phyloP scores from a whole-genome alignment of 202 grass and related monocot genomes.

The Dendrocalamus latiflorus region DNA sequence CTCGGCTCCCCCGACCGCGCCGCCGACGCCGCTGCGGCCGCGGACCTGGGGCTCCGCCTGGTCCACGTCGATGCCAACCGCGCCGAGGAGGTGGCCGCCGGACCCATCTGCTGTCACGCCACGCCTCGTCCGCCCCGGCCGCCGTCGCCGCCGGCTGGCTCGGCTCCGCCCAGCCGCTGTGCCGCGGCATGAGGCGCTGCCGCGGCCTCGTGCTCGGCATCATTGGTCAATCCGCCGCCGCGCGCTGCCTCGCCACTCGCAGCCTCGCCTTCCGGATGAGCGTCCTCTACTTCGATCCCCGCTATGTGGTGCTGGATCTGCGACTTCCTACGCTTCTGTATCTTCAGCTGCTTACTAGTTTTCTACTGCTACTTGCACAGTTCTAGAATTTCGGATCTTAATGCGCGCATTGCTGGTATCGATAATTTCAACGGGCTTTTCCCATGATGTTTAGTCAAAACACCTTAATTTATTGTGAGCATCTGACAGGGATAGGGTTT shows the following conservation, averaged over 20 bases:
- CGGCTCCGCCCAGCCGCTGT: constrained; percentile 76
- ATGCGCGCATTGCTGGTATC: not conserved
- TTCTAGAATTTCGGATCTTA: not conserved
- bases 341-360: not conserved
- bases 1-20: constrained; percentile 79
- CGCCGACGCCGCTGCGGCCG: constrained; percentile 61
- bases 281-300: constrained; percentile 88
- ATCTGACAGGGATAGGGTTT: not conserved
- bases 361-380: not conserved
- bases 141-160: constrained; percentile 61
- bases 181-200: constrained; percentile 88
- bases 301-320: constrained; percentile 59
- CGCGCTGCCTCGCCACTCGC: constrained; percentile 71
- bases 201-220: constrained; percentile 80
- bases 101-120: no score
- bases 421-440: not conserved
- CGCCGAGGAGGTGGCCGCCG: constrained; percentile 73
- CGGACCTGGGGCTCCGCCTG: constrained; percentile 81
- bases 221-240: constrained; percentile 61
- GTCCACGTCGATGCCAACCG: constrained; percentile 79
- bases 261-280: constrained; percentile 92
- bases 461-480: not conserved
- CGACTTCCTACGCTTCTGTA: not conserved
- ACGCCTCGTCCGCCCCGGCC: constrained; percentile 47
- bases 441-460: not conserved